phyloP scores from a whole-genome alignment of 1,139 yeast species.

The Lodderomyces parapsilosis region DNA sequence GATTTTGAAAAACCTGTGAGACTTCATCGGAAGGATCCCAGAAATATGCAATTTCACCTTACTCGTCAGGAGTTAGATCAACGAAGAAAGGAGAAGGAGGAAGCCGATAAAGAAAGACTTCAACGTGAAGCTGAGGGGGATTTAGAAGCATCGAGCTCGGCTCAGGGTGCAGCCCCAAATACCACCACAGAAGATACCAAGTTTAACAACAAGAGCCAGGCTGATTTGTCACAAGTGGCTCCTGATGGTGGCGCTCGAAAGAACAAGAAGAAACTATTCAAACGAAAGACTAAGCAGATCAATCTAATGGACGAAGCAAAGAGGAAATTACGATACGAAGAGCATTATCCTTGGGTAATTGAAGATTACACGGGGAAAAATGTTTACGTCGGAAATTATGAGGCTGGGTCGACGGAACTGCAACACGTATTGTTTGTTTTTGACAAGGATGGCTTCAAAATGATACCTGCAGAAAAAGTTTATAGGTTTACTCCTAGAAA shows the following conservation, averaged over 20 bases:
- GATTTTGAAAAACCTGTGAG: slow-evolving; percentile 82
- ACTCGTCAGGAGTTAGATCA: slow-evolving; percentile 61
- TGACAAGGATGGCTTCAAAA: slow-evolving; percentile 84
- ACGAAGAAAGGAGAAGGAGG: slow-evolving; percentile 51
- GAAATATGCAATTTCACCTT: slow-evolving; percentile 81
- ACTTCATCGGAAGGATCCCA: slow-evolving; percentile 88
- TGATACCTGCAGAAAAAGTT: slow-evolving; percentile 94
- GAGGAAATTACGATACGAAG: slow-evolving; percentile 85
- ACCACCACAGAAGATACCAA: slow-evolving; percentile 7
- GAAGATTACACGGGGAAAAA: slow-evolving; percentile 94
- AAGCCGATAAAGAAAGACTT: slow-evolving; percentile 28
- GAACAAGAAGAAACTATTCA: slow-evolving; percentile 59
- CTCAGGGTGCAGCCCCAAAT: slow-evolving; percentile 2
- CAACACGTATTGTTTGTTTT: slow-evolving; percentile 79
- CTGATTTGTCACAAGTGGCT: slow-evolving; percentile 72
- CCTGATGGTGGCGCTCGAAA: slow-evolving; percentile 93
- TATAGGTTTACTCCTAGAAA: slow-evolving; percentile 92
- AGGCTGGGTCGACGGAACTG: slow-evolving; percentile 87
- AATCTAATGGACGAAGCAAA: slow-evolving; percentile 78
- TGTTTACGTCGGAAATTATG: slow-evolving; percentile 94
- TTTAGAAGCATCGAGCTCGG: slow-evolving; percentile 12
- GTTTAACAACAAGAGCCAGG: slow-evolving; percentile 18
- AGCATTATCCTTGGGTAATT: slow-evolving; percentile 96
- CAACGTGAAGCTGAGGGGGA: slow-evolving; percentile 15
- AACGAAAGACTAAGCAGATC: slow-evolving; percentile 83